A percentile compares a stretch with the other conserved stretches of the same genome.
Conservation (phyloP, 495 filamentous ascomycete genomes). For the Penicillium coffeae region DNA sequence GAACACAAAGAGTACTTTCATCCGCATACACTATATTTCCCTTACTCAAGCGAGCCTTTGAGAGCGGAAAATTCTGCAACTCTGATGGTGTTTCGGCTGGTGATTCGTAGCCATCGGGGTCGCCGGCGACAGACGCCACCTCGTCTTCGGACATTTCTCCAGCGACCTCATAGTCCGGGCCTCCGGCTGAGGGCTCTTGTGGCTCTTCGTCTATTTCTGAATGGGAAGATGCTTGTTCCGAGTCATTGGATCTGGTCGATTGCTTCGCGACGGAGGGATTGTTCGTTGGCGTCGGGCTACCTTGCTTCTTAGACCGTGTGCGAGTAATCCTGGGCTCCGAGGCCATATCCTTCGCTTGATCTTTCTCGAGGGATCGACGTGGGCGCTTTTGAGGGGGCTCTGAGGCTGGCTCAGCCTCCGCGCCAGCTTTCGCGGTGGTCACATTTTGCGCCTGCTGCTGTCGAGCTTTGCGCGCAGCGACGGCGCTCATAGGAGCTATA, state of each 20-base stretch:
- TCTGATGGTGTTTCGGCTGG: slow-evolving; percentile 29
- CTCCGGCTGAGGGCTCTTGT: slow-evolving; percentile 14
- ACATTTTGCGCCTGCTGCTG: slow-evolving; percentile 33
- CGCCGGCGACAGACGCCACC: slow-evolving; percentile 21
- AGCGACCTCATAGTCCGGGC: background rate
- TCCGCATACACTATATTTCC: slow-evolving; percentile 40
- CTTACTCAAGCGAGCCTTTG: slow-evolving; percentile 38
- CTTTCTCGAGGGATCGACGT: slow-evolving; percentile 27
- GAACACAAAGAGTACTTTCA: slow-evolving; percentile 36
- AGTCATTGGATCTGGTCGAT: slow-evolving; percentile 1
- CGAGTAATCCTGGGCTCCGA: slow-evolving; percentile 12
- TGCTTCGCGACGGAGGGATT: slow-evolving; percentile 5
- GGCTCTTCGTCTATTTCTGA: slow-evolving; percentile 12
- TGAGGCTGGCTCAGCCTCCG: slow-evolving; percentile 10
- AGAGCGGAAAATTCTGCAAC: slow-evolving; percentile 41
- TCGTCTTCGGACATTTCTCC: slow-evolving; percentile 25
- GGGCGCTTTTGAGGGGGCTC: slow-evolving; percentile 38
- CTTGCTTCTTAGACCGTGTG: slow-evolving; percentile 26
- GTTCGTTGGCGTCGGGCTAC: slow-evolving; percentile 11
- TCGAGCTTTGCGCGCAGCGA: slow-evolving; percentile 47
- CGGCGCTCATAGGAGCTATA: slow-evolving; percentile 40
- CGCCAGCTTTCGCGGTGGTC: slow-evolving; percentile 13
- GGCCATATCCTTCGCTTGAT: slow-evolving; percentile 6
- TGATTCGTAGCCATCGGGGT: slow-evolving; percentile 35
- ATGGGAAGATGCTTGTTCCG: background rate